Percentiles rank a stretch among this genome's conserved stretches.
Conservation (phyloP, 768 basidiomycete genomes). For the Phlebiopsis gigantea region DNA sequence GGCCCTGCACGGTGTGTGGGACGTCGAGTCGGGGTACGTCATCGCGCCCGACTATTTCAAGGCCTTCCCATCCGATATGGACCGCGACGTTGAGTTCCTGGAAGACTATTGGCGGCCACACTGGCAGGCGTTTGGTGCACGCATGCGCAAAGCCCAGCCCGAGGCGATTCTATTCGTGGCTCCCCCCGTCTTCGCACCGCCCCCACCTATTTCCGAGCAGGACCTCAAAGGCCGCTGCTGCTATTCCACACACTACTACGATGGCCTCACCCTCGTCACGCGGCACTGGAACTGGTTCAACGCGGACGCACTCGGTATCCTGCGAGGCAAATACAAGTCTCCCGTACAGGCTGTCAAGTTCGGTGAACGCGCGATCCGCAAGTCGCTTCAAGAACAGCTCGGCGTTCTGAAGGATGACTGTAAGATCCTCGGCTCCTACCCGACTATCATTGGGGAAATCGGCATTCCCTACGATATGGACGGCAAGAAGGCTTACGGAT, state of each 20-base stretch:
- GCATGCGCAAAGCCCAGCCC: slow-evolving; percentile 66
- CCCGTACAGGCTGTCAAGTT: slow-evolving; percentile 70
- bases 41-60: slow-evolving; percentile 76
- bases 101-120: slow-evolving; percentile 78
- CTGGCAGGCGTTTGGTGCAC: slow-evolving; percentile 46
- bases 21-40: slow-evolving; percentile 59
- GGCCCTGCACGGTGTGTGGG: slow-evolving; percentile 91
- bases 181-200: slow-evolving; percentile 83
- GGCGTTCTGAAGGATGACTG: slow-evolving; percentile 74
- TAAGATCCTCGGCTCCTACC: slow-evolving; percentile 61
- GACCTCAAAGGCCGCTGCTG: slow-evolving; percentile 60
- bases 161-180: slow-evolving; percentile 88
- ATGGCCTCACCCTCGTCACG: slow-evolving; percentile 90
- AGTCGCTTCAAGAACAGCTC: slow-evolving; percentile 78
- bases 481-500: slow-evolving; percentile 77
- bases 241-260: slow-evolving; percentile 88
- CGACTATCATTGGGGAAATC: slow-evolving; percentile 93
- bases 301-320: slow-evolving; percentile 88
- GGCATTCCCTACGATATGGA: slow-evolving; percentile 97
- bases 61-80: slow-evolving; percentile 24
- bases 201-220: slow-evolving; percentile 55
- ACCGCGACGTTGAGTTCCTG: slow-evolving; percentile 59
- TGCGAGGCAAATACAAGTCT: slow-evolving; percentile 74
- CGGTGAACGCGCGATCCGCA: slow-evolving; percentile 80
- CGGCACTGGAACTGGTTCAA: slow-evolving; percentile 95